Evolutionary conservation across 2,329 filamentous ascomycete species (phyloP).

Genomic region (Fusarium graminum): DNA sequence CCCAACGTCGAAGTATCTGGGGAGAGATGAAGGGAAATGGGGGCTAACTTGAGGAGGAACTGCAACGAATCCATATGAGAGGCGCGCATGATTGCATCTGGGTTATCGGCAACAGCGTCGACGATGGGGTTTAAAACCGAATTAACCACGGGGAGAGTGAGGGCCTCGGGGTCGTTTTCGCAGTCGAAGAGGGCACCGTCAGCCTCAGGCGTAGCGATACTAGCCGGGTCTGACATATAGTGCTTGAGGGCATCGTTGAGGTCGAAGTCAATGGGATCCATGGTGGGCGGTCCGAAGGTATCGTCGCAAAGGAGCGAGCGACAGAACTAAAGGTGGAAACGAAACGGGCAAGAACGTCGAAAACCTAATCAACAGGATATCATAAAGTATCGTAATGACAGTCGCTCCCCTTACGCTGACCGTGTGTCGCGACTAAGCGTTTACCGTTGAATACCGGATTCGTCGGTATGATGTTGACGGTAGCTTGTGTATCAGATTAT

Average conservation of each 20-base stretch:
- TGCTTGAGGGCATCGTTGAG: conserved; percentile 97
- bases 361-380: conserved; percentile 33
- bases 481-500: conserved; percentile 27
- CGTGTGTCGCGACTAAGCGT: conserved; percentile 24
- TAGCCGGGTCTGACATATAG: conserved; percentile 92
- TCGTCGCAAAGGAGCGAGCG: conserved; percentile 38
- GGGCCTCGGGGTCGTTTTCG: conserved; percentile 89
- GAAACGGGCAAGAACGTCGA: conserved; percentile 18
- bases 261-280: conserved; percentile 88
- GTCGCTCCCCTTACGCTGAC: conserved; percentile 14
- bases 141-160: conserved; percentile 83
- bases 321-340: conserved; percentile 18
- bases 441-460: conserved; percentile 33
- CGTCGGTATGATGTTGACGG: conserved; percentile 33
- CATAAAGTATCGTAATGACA: conserved; percentile 18
- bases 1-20: conserved; percentile 42
- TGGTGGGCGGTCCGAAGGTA: conserved; percentile 55
- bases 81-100: conserved; percentile 85
- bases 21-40: conserved; percentile 59
- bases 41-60: conserved; percentile 94
- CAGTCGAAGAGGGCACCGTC: conserved; percentile 86
- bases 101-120: conserved; percentile 90
- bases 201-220: conserved; percentile 87
- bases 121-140: conserved; percentile 90
- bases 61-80: conserved; percentile 92